Percentiles rank a stretch among this genome's conserved stretches.
Conservation (phyloP, 345 rosid species). For the Bruguiera parviflora region DNA sequence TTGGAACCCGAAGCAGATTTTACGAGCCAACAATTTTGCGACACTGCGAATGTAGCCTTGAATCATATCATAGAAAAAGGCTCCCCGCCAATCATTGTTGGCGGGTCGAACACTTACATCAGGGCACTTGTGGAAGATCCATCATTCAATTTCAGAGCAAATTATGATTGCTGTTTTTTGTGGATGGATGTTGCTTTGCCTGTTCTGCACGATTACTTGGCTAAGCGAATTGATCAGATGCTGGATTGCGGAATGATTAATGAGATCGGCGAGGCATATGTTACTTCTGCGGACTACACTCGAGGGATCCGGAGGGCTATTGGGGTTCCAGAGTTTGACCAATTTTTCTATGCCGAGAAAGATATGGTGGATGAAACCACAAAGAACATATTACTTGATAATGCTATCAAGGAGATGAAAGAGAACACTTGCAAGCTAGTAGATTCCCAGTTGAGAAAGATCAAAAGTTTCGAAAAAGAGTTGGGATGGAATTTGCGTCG, state of each 20-base stretch:
- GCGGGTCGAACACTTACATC: conserved; percentile 21
- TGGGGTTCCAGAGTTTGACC: conserved; percentile 15
- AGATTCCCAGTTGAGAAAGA: conserved; percentile 16
- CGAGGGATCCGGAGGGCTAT: conserved; percentile 13
- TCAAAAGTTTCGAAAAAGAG: background rate
- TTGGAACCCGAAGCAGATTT: conserved; percentile 13
- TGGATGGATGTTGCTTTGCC: conserved; percentile 14
- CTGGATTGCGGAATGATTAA: conserved; percentile 8
- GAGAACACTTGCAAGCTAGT: conserved; percentile 19
- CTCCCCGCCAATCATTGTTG: conserved; percentile 12
- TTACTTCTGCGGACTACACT: background rate
- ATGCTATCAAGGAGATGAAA: conserved; percentile 12
- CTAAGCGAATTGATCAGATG: conserved; percentile 13
- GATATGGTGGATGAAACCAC: background rate
- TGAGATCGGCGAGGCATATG: conserved; percentile 4
- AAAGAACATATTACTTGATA: background rate
- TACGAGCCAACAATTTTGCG: conserved; percentile 2
- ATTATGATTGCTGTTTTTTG: conserved; percentile 10
- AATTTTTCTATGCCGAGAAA: conserved; percentile 2
- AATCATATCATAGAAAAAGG: background rate
- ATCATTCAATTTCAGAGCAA: background rate
- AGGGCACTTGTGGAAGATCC: conserved; percentile 15
- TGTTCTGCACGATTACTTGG: conserved; percentile 4
- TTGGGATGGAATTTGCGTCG: conserved; percentile 12
- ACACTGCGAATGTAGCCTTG: background rate